Base-by-base conservation (phyloP, 2,329 filamentous ascomycete species). In the Trichoderma brevicompactum region DNA sequence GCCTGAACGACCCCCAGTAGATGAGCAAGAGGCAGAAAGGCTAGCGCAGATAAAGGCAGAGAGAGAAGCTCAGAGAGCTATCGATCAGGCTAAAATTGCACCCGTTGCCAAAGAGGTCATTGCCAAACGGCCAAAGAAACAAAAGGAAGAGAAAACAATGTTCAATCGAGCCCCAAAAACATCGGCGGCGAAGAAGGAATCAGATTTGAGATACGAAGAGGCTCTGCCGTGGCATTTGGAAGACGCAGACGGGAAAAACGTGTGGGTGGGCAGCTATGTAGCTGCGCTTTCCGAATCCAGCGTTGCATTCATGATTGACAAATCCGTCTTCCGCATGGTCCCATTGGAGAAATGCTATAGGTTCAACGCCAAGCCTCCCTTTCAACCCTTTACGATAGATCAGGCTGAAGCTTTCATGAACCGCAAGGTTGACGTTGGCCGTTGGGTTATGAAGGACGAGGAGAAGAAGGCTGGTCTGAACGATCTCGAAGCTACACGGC, bases 271-370 rank as follows among this genome's bases (percentile, higher is more conserved):
- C 50, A 91, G 89, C 65, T 97, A 98, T 71, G 91, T 98, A 72
- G 90, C 91, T 32, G 92, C 93, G 17, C 84, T 98, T 43, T 97
- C 94, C 0, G 89, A 94, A 72, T 89, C 92, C 59, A 92, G 93
- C 58, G 89, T 96, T 69, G 89, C 96, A 62, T 85, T 94, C 44
- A 84, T 92, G 49, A 89, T 92, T 40, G 85, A 88, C 43, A 84
- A 87, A 9, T 83, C 83, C 2, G 87, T 84, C 55, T 95, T 96
- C 74, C 88, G 89, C 66, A 91, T 98, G 87, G 84, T 97, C 2
- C 96, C 96, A 0, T 79, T 98, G 17, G 94, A 99, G 78, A 97
- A 97, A 74, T 97, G 92, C 89, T 99, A 99, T 79, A 91, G 88
- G 64, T 96, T 97, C 74, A 89, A 86, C 4, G 84, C 89, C 49